phyloP scores from a whole-genome alignment of 306 rosid genomes.

The Alnus rubra region DNA sequence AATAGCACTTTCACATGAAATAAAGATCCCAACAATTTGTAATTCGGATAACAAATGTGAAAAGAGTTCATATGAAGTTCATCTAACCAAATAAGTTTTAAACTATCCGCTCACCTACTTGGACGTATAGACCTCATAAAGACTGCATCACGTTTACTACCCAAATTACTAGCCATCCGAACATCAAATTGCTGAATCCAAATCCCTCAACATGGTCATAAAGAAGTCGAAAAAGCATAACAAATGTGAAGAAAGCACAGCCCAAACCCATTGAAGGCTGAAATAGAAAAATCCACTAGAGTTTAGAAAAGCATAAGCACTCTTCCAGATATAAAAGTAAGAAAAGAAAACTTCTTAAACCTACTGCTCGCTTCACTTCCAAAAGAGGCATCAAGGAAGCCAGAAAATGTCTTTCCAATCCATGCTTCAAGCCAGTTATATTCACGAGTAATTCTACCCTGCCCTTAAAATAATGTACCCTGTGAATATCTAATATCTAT shows the following conservation, averaged over 20 bases:
- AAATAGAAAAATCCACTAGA: background rate
- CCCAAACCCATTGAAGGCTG: background rate
- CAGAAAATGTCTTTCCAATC: conserved; percentile 15
- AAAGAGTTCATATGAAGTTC: too few relatives aligned
- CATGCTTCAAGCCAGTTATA: conserved; percentile 5
- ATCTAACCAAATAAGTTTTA: too few relatives aligned
- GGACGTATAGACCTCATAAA: too few relatives aligned
- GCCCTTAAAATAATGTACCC: background rate
- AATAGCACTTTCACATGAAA: too few relatives aligned
- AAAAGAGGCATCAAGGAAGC: background rate
- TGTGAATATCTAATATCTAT: conserved; percentile 33
- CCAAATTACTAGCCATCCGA: too few relatives aligned
- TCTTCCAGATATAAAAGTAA: background rate
- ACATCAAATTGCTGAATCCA: too few relatives aligned
- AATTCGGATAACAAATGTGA: too few relatives aligned
- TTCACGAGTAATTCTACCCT: background rate
- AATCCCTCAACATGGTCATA: too few relatives aligned
- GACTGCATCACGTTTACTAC: too few relatives aligned
- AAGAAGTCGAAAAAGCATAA: too few relatives aligned
- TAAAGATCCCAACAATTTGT: too few relatives aligned
- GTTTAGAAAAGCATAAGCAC: background rate
- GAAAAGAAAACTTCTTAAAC: conserved; percentile 8
- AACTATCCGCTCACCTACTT: too few relatives aligned
- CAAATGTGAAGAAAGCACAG: background rate
- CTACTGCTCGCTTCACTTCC: background rate